phyloP scores from a whole-genome alignment of 192 early-diverging fungal genomes.

The Cladochytrium replicatum region DNA sequence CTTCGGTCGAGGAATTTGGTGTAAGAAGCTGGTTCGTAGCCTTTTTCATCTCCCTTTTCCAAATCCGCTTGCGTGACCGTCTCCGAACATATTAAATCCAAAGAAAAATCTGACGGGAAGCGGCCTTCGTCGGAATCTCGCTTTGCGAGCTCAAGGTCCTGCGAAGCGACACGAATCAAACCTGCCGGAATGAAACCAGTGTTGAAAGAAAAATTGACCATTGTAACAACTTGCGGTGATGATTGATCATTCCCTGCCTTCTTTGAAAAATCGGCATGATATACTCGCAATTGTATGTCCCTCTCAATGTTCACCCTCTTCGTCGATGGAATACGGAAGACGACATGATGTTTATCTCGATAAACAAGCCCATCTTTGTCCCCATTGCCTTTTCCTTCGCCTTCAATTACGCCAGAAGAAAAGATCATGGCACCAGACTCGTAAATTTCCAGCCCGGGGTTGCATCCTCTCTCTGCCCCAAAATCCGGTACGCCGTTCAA shows the following conservation, averaged over 20 bases:
- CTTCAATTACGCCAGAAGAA: slow-evolving; percentile 10
- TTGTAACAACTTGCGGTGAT: slow-evolving; percentile 29
- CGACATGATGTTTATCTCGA: slow-evolving; percentile 5
- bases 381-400: not conserved
- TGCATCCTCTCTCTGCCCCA: slow-evolving; percentile 17
- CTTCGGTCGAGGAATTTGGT: slow-evolving; percentile 22
- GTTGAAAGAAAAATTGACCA: slow-evolving; percentile 46
- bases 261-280: slow-evolving; percentile 15
- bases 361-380: slow-evolving; percentile 8
- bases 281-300: slow-evolving; percentile 37
- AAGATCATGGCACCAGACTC: slow-evolving; percentile 33
- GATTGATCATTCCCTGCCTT: slow-evolving; percentile 23
- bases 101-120: slow-evolving; percentile 28
- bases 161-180: slow-evolving; percentile 36
- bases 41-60: slow-evolving; percentile 1
- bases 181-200: slow-evolving; percentile 52
- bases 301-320: no score
- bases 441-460: slow-evolving; percentile 42
- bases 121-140: slow-evolving; percentile 24
- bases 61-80: not conserved
- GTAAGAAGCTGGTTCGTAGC: slow-evolving; percentile 15
- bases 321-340: no score
- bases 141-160: slow-evolving; percentile 39
- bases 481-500: slow-evolving; percentile 35
- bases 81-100: slow-evolving; percentile 40